phyloP scores from a whole-genome alignment of 2,329 filamentous ascomycete species.

The Didymosphaeria variabile region DNA sequence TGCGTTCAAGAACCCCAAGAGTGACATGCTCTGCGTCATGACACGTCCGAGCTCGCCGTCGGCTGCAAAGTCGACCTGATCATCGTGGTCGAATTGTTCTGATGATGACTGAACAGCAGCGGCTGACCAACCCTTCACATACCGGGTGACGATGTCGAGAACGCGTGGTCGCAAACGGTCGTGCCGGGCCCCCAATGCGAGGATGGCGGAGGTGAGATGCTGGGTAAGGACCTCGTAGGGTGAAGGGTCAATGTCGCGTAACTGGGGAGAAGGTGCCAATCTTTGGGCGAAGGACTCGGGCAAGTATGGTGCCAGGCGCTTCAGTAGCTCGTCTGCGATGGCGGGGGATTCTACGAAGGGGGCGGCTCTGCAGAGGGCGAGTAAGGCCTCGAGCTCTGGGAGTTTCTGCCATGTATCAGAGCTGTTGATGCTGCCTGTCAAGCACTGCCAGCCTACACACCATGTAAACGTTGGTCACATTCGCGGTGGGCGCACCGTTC shows the following conservation, averaged over 20 bases:
- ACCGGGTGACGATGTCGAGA: conserved; percentile 72
- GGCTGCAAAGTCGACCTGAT: conserved; percentile 57
- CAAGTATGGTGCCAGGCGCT: conserved; percentile 83
- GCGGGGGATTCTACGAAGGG: conserved; percentile 74
- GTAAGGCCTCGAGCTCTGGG: conserved; percentile 88
- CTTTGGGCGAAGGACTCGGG: conserved; percentile 82
- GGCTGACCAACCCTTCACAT: conserved; percentile 74
- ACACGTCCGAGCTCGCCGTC: conserved; percentile 69
- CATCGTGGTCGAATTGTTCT: conserved; percentile 64
- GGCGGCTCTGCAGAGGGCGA: conserved; percentile 91
- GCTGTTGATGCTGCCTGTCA: neutral
- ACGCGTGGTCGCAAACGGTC: conserved; percentile 72
- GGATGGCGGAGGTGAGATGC: conserved; percentile 79
- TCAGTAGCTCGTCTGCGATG: conserved; percentile 79
- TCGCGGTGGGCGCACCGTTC: conserved; percentile 25
- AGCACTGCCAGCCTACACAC: conserved; percentile 27
- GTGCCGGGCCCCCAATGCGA: conserved; percentile 81
- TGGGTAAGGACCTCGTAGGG: conserved; percentile 86
- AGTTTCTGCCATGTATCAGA: conserved; percentile 66
- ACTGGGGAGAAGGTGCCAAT: conserved; percentile 81
- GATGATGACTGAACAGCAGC: conserved; percentile 66
- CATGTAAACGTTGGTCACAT: conserved; percentile 46
- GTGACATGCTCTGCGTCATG: conserved; percentile 79
- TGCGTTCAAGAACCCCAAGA: conserved; percentile 91
- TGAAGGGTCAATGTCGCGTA: conserved; percentile 83